Conservation (phyloP, 768 basidiomycete genomes). For the Lactarius tabidus region DNA sequence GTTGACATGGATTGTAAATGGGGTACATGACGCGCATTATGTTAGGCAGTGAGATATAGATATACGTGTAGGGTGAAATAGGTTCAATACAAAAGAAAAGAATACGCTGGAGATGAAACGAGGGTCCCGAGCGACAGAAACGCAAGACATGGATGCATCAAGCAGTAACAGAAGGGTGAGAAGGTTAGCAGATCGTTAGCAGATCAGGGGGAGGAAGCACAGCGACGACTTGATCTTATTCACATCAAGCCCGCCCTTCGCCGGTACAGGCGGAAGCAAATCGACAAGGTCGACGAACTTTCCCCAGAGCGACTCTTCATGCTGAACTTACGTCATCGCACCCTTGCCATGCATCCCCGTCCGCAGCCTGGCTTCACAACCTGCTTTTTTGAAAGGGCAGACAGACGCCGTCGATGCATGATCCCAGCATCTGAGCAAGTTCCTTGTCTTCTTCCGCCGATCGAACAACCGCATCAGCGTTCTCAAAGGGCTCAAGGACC, state of each 20-base stretch:
- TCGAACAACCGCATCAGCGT: conserved; percentile 20
- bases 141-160: neutral
- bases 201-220: conserved; percentile 91
- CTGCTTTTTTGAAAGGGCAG: conserved; percentile 26
- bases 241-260: conserved; percentile 85
- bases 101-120: neutral
- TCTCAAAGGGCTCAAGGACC: conserved; percentile 1
- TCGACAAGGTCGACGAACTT: conserved; percentile 74
- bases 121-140: neutral
- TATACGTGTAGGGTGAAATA: conserved; percentile 7
- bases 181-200: too few relatives aligned
- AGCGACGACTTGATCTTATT: conserved; percentile 70
- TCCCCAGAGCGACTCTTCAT: conserved; percentile 31
- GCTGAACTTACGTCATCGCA: neutral
- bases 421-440: conserved; percentile 27
- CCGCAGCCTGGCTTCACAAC: conserved; percentile 17
- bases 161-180: neutral
- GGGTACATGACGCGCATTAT: conserved; percentile 14
- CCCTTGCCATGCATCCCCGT: neutral
- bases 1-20: neutral
- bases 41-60: neutral
- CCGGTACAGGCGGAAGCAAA: conserved; percentile 74
- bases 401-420: conserved; percentile 29
- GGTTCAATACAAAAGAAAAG: conserved; percentile 4
- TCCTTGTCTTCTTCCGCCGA: conserved; percentile 26